phyloP scores from a whole-genome alignment of 176 grass and related monocot species.

The Oryza glaberrima region DNA sequence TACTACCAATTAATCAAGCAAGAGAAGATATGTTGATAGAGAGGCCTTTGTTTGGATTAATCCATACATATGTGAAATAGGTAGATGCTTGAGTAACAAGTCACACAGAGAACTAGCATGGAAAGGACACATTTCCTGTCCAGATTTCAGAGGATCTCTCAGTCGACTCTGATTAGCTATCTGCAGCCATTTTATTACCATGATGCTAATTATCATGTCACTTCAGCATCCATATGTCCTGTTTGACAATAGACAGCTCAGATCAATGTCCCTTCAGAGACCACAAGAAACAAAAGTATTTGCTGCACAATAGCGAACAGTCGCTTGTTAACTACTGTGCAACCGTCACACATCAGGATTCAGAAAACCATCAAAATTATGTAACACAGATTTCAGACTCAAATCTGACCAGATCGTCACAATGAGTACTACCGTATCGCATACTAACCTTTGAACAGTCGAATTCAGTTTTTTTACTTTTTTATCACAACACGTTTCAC shows the following conservation, averaged over 20 bases:
- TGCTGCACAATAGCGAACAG: not conserved
- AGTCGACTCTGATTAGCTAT: not conserved
- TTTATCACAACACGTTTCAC: not conserved
- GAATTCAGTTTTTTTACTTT: not conserved
- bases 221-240: not conserved
- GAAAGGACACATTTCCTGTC: not conserved
- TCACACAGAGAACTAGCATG: not conserved
- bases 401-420: not conserved
- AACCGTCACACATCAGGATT: not conserved
- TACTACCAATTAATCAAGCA: no score
- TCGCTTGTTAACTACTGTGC: not conserved
- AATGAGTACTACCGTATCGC: conserved; percentile 7
- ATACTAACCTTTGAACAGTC: not conserved
- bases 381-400: not conserved
- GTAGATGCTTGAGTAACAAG: not conserved
- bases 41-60: not conserved
- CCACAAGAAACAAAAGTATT: not conserved
- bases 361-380: not conserved
- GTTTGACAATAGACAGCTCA: not conserved
- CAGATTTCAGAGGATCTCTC: not conserved
- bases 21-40: not conserved
- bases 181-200: not conserved
- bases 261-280: not conserved
- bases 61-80: not conserved
- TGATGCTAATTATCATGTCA: not conserved